Evolutionary conservation across 768 basidiomycete genomes (phyloP).

Genomic region (Suillus ampliporus): DNA sequence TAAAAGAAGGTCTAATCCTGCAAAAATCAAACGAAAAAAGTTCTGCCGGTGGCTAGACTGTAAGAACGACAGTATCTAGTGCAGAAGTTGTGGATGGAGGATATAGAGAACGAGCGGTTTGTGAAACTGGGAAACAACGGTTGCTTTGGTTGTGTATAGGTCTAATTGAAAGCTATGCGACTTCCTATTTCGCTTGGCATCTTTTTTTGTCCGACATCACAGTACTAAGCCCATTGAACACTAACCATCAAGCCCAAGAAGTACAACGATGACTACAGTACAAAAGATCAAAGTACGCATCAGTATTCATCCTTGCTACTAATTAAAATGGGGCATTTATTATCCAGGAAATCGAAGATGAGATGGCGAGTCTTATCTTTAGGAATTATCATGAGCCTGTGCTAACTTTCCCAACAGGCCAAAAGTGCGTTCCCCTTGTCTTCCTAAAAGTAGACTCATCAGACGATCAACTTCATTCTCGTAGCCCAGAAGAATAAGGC

Average conservation of each 20-base stretch:
- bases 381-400: constrained; percentile 2
- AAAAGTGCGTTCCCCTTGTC: constrained; percentile 65
- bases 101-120: background rate
- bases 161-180: constrained; percentile 11
- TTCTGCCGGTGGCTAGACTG: constrained; percentile 17
- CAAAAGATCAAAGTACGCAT: constrained; percentile 82
- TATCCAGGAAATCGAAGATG: constrained; percentile 90
- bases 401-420: constrained; percentile 49
- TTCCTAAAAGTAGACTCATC: constrained; percentile 11
- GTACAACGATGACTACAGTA: constrained; percentile 73
- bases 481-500: constrained; percentile 96
- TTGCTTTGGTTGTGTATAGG: constrained; percentile 16
- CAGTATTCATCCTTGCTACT: constrained; percentile 22
- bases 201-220: constrained; percentile 12
- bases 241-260: constrained; percentile 9
- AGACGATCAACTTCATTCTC: constrained; percentile 18
- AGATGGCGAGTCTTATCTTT: constrained; percentile 71
- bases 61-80: constrained; percentile 23
- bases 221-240: constrained; percentile 10
- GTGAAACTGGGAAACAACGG: constrained; percentile 3
- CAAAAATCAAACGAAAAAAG: background rate
- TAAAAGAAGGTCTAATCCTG: constrained; percentile 23
- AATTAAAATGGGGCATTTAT: constrained; percentile 16
- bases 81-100: constrained; percentile 26
- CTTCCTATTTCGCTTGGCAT: constrained; percentile 7